A percentile compares a stretch with the other conserved stretches of the same genome.
Evolutionary conservation across 2,329 filamentous ascomycete species (phyloP).

Genomic region (Colletotrichum tropicicola): DNA sequence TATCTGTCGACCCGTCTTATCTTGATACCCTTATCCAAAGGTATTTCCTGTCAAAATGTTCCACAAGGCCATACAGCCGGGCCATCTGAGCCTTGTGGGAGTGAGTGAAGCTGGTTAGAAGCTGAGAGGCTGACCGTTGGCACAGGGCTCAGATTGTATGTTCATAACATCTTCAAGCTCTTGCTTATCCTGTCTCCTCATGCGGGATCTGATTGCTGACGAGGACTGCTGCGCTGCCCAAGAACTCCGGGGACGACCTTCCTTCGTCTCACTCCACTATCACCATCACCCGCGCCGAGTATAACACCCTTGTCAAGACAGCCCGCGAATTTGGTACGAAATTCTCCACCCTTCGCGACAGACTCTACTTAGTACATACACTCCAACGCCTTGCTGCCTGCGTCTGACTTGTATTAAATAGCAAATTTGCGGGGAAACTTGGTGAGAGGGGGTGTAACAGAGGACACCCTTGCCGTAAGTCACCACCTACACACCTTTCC

Average conservation of each 20-base stretch:
- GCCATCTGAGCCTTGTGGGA: too few relatives aligned
- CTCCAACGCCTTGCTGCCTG: too few relatives aligned
- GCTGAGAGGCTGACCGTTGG: background rate
- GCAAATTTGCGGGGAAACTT: conserved; percentile 59
- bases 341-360: too few relatives aligned
- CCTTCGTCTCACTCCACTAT: conserved; percentile 46
- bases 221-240: background rate
- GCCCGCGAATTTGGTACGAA: conserved; percentile 65
- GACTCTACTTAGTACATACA: too few relatives aligned
- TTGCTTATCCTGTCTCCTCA: too few relatives aligned
- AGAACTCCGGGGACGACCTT: conserved; percentile 33
- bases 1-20: conserved; percentile 64
- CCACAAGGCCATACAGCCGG: too few relatives aligned
- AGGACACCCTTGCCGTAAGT: conserved; percentile 56
- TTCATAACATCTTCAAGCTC: conserved; percentile 4
- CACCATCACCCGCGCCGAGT: conserved; percentile 67
- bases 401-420: conserved; percentile 35
- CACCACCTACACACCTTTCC: background rate
- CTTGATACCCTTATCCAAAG: conserved; percentile 69
- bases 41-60: conserved; percentile 49
- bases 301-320: conserved; percentile 64
- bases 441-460: conserved; percentile 55
- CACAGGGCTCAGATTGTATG: conserved; percentile 40
- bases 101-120: background rate
- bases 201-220: too few relatives aligned